Conservation (phyloP, 306 rosid species). For the Cicer pinnatifidum region DNA sequence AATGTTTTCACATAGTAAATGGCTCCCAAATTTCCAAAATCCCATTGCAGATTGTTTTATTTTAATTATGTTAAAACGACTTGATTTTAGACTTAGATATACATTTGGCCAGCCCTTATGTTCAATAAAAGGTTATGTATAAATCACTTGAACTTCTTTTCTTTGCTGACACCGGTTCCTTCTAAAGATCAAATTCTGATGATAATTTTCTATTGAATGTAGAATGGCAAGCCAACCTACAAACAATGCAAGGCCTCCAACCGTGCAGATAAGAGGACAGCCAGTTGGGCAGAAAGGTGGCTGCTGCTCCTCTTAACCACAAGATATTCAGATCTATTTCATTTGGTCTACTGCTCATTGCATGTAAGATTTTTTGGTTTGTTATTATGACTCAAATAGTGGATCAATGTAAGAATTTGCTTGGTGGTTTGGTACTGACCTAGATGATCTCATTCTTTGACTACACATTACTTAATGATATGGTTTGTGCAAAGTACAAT, state of each 20-base stretch:
- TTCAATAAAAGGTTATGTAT: not conserved
- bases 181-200: not conserved
- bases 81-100: not conserved
- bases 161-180: not conserved
- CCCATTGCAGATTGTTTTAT: not conserved
- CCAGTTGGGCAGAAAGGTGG: conserved; percentile 57
- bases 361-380: conserved; percentile 41
- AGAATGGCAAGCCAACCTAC: conserved; percentile 62
- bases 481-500: conserved; percentile 52
- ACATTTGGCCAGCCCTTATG: not conserved
- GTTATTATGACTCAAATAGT: conserved; percentile 36
- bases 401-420: conserved; percentile 48
- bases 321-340: conserved; percentile 12
- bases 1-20: too few species aligned
- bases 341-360: conserved; percentile 22
- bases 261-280: conserved; percentile 57
- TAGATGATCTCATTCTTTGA: conserved; percentile 54
- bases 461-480: conserved; percentile 39
- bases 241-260: conserved; percentile 54
- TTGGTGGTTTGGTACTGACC: conserved; percentile 48
- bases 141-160: not conserved
- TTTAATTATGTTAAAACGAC: not conserved
- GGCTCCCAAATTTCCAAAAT: not conserved
- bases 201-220: conserved; percentile 17
- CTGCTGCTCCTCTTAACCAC: conserved; percentile 57